A percentile compares a stretch with the other conserved stretches of the same genome.
These are phyloP conservation scores for Botrytis fragariae DNA, from an alignment of 2,329 filamentous ascomycete species.

Conservation along the genomic window DNA sequence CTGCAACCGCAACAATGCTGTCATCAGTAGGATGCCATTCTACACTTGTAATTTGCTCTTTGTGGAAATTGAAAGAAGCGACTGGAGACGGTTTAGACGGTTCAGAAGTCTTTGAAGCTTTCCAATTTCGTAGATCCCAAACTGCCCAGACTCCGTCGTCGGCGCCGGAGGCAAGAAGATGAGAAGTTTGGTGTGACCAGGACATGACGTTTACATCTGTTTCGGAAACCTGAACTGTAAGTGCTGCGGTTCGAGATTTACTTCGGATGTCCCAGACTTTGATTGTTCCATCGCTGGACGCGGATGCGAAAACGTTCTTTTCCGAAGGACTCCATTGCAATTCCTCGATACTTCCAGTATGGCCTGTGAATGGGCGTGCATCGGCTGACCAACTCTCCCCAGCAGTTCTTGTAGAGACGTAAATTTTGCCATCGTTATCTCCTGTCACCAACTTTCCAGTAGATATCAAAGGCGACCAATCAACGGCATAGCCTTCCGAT, in stretches of 20 bases:
- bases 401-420: constrained; percentile 79
- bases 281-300: constrained; percentile 88
- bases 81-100: constrained; percentile 68
- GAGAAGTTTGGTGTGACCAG: constrained; percentile 85
- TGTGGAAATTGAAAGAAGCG: constrained; percentile 94
- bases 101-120: constrained; percentile 53
- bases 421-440: constrained; percentile 88
- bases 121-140: constrained; percentile 96
- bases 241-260: constrained; percentile 83
- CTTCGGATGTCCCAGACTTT: constrained; percentile 94
- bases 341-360: constrained; percentile 85
- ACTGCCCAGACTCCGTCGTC: constrained; percentile 94
- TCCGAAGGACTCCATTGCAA: constrained; percentile 96
- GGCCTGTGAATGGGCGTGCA: constrained; percentile 76
- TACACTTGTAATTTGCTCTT: constrained; percentile 90
- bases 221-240: constrained; percentile 79
- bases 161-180: constrained; percentile 86
- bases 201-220: constrained; percentile 95
- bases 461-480: constrained; percentile 84
- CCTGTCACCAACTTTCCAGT: constrained; percentile 86
- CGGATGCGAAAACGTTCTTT: constrained; percentile 89
- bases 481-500: constrained; percentile 90
- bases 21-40: constrained; percentile 99
- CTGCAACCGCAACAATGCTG: constrained; percentile 88
- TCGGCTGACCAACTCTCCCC: constrained; percentile 90